These are phyloP conservation scores for Starmerella khaoyaiensis DNA, from an alignment of 805 yeast genomes.

Conservation along the genomic window DNA sequence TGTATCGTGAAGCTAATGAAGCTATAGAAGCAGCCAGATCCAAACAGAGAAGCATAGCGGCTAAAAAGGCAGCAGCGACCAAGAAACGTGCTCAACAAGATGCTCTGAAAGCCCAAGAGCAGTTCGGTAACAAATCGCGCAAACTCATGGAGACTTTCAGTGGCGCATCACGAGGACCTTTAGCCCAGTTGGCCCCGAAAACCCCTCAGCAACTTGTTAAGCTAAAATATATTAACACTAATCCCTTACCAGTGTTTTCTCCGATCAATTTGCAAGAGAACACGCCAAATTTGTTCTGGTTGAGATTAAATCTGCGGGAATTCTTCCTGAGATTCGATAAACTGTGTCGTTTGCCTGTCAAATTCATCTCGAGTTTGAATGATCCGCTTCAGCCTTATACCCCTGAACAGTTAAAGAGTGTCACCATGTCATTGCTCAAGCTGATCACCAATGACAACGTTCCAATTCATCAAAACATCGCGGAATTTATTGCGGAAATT, in stretches of 20 bases:
- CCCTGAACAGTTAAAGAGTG: slow-evolving; percentile 28
- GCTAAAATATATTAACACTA: slow-evolving; percentile 13
- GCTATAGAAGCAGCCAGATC: slow-evolving; percentile 6
- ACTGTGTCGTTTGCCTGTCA: slow-evolving; percentile 27
- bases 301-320: slow-evolving; percentile 28
- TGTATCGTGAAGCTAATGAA: slow-evolving; percentile 6
- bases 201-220: slow-evolving; percentile 12
- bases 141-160: not conserved
- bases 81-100: slow-evolving; percentile 5
- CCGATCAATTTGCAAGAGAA: slow-evolving; percentile 18
- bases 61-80: slow-evolving; percentile 11
- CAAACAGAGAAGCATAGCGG: slow-evolving; percentile 12
- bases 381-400: slow-evolving; percentile 30
- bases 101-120: not conserved
- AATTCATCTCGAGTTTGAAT: slow-evolving; percentile 26
- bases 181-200: no score
- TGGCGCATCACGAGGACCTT: no score
- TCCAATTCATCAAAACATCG: slow-evolving; percentile 24
- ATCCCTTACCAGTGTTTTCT: slow-evolving; percentile 22
- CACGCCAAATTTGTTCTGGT: slow-evolving; percentile 26
- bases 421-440: slow-evolving; percentile 24
- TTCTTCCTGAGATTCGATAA: slow-evolving; percentile 30
- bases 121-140: not conserved
- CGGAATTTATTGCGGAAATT: slow-evolving; percentile 22
- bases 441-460: slow-evolving; percentile 26